These are phyloP conservation scores for Silene coronaria DNA, from an alignment of 179 eudicot species.

Conservation along the genomic window DNA sequence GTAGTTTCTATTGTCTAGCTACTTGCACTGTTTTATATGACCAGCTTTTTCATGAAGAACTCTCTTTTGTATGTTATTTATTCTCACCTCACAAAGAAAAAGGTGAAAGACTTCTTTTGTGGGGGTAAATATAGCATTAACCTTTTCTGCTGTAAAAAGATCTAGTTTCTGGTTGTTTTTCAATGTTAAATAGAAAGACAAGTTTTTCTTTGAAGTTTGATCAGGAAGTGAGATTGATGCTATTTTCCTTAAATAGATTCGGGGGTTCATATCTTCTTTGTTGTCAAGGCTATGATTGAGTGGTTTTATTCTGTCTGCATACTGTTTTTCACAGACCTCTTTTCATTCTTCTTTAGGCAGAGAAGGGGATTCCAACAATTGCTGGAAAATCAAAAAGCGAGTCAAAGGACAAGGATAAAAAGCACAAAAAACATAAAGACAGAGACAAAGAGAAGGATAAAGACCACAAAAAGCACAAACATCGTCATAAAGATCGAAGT, in stretches of 20 bases:
- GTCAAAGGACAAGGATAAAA: constrained; percentile 87
- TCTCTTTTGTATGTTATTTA: not conserved
- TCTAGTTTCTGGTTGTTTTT: not conserved
- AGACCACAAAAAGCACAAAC: constrained; percentile 95
- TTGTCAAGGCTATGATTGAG: not conserved
- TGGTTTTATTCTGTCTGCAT: not conserved
- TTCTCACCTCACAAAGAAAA: not conserved
- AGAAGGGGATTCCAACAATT: constrained; percentile 81
- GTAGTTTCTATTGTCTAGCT: not conserved
- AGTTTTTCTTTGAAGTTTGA: not conserved
- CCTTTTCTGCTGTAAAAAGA: not conserved
- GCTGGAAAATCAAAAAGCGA: constrained; percentile 74
- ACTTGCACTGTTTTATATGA: not conserved
- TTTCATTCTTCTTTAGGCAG: constrained; percentile 44
- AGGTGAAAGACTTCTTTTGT: not conserved
- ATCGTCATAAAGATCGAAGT: constrained; percentile 92
- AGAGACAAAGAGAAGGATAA: constrained; percentile 79
- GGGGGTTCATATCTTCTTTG: not conserved
- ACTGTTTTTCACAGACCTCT: not conserved
- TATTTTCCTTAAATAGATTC: not conserved
- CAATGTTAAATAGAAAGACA: not conserved
- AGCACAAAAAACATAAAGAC: constrained; percentile 89
- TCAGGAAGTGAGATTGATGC: not conserved
- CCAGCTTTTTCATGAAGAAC: not conserved
- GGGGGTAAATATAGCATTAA: not conserved